A percentile compares a stretch with the other conserved stretches of the same genome.
These are phyloP conservation scores for Ceratobasidium sp. DNA, from an alignment of 1,284 basidiomycete genomes.

Conservation along the genomic window DNA sequence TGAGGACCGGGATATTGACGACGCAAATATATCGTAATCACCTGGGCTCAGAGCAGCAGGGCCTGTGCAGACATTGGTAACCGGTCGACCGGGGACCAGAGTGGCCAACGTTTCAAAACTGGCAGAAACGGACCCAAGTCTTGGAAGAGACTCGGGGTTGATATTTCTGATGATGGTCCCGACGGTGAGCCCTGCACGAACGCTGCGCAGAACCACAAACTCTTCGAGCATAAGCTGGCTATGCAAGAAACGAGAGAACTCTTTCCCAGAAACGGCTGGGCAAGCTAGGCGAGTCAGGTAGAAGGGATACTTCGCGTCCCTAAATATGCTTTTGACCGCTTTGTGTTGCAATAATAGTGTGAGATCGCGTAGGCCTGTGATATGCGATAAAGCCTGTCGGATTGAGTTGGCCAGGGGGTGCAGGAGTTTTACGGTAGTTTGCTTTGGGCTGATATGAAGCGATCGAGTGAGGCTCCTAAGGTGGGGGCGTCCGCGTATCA, in stretches of 20 bases:
- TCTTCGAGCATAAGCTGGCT: conserved; percentile 13
- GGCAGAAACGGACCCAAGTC: conserved; percentile 4
- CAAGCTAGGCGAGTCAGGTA: not conserved
- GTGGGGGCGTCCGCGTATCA: not conserved
- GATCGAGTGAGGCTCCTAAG: not conserved
- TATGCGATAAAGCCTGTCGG: conserved; percentile 4
- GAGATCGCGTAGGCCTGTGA: conserved; percentile 8
- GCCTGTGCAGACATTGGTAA: not conserved
- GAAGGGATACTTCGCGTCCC: not conserved
- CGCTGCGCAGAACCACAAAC: not conserved
- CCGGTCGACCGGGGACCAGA: conserved; percentile 12
- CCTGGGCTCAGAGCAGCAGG: not conserved
- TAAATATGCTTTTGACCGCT: conserved; percentile 25
- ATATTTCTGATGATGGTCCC: conserved; percentile 20
- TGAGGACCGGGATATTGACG: not conserved
- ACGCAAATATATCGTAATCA: not conserved
- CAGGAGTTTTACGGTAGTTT: not conserved
- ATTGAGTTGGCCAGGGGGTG: not conserved
- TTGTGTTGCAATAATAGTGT: conserved; percentile 6
- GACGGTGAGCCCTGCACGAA: conserved; percentile 15
- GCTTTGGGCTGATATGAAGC: conserved; percentile 3
- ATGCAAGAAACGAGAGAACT: conserved; percentile 15
- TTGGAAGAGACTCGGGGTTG: not conserved
- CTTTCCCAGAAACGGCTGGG: not conserved
- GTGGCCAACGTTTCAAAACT: conserved; percentile 1